Percentiles rank a stretch among this genome's conserved stretches.
Evolutionary conservation across 306 rosid genomes (phyloP).

Genomic region (Prinsepia uniflora): DNA sequence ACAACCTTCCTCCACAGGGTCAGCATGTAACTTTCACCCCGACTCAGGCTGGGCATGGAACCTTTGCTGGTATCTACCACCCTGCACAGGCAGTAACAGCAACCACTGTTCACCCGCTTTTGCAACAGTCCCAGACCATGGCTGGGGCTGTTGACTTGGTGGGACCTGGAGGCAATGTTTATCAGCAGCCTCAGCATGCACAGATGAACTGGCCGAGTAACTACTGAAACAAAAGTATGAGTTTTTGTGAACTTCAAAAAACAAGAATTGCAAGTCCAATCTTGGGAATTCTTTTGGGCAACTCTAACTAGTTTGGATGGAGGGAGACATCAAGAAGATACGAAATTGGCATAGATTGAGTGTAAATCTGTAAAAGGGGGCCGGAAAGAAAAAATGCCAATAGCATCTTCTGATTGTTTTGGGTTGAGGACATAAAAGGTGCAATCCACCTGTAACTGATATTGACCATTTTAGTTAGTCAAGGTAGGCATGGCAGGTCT

Average conservation of each 20-base stretch:
- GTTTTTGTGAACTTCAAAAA: slow-evolving; percentile 38
- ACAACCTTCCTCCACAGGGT: slow-evolving; percentile 86
- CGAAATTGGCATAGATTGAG: slow-evolving; percentile 46
- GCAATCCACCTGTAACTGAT: slow-evolving; percentile 71
- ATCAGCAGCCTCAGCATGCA: slow-evolving; percentile 88
- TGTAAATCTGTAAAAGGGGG: slow-evolving; percentile 43
- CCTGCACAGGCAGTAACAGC: slow-evolving; percentile 85
- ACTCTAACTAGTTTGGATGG: slow-evolving; percentile 52
- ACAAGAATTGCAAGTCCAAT: slow-evolving; percentile 41
- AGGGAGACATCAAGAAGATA: slow-evolving; percentile 39
- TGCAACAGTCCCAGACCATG: slow-evolving; percentile 92
- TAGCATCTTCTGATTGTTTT: slow-evolving; percentile 69
- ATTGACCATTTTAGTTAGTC: slow-evolving; percentile 70
- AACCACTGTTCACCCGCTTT: slow-evolving; percentile 79
- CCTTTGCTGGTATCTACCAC: slow-evolving; percentile 81
- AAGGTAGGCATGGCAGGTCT: slow-evolving; percentile 57
- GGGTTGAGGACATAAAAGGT: slow-evolving; percentile 74
- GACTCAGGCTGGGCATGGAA: slow-evolving; percentile 79
- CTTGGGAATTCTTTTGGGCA: slow-evolving; percentile 40
- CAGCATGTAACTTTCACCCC: slow-evolving; percentile 86
- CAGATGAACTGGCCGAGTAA: slow-evolving; percentile 94
- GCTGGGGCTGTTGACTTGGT: slow-evolving; percentile 91
- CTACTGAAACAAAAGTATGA: slow-evolving; percentile 45
- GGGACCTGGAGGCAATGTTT: slow-evolving; percentile 88
- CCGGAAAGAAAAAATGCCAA: slow-evolving; percentile 39